Percentiles rank a stretch among this genome's conserved stretches.
Conservation (phyloP, 192 early-diverging fungal genomes). For the Mortierella claussenii region DNA sequence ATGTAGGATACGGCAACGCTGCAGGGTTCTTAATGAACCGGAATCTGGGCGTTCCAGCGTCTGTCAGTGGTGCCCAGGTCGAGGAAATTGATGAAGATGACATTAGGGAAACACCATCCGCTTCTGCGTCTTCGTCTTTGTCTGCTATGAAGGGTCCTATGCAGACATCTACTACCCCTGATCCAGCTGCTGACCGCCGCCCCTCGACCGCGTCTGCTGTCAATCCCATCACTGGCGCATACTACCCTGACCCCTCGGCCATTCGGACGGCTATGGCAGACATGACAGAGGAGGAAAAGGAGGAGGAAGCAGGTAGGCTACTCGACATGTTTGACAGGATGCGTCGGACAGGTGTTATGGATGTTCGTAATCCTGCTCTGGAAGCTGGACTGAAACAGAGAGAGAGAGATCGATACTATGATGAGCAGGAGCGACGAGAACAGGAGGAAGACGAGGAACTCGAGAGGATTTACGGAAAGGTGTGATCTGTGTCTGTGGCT, state of each 20-base stretch:
- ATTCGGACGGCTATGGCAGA: conserved; percentile 64
- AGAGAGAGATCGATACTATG: conserved; percentile 44
- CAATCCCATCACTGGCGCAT: conserved; percentile 93
- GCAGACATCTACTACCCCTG: background rate
- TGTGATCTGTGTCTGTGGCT: too few relatives aligned
- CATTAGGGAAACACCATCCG: background rate
- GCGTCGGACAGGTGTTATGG: conserved; percentile 91
- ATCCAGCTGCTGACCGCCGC: conserved; percentile 11
- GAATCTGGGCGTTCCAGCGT: conserved; percentile 67
- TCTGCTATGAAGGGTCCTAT: background rate
- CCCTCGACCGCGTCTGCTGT: conserved; percentile 40
- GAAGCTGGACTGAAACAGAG: conserved; percentile 58
- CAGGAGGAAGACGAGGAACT: conserved; percentile 42
- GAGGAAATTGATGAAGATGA: conserved; percentile 28
- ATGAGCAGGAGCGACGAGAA: conserved; percentile 36
- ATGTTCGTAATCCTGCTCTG: conserved; percentile 78
- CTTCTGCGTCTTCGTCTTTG: background rate
- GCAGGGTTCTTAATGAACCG: conserved; percentile 88
- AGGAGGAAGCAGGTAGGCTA: conserved; percentile 90
- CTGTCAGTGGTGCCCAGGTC: conserved; percentile 29
- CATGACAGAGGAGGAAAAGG: conserved; percentile 98
- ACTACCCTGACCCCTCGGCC: conserved; percentile 57
- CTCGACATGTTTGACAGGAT: conserved; percentile 95
- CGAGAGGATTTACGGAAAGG: conserved; percentile 31
- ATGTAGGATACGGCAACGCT: conserved; percentile 94